A percentile compares a stretch with the other conserved stretches of the same genome.
Evolutionary conservation across 306 rosid genomes (phyloP).

Genomic region (Phaseolus lunatus): DNA sequence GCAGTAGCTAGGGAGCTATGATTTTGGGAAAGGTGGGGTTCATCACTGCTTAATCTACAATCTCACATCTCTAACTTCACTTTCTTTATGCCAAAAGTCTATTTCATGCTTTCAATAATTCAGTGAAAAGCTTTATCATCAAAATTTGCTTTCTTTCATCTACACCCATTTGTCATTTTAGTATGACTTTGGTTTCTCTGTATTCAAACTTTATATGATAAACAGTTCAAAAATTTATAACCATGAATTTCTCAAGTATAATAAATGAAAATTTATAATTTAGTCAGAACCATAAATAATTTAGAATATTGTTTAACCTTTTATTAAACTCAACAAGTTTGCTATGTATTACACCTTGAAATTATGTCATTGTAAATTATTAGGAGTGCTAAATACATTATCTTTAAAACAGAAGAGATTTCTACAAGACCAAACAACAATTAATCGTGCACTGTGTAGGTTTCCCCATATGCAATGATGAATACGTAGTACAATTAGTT

Average conservation of each 20-base stretch:
- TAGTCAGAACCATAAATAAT: no score
- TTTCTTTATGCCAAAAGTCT: conserved; percentile 8
- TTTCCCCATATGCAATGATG: no score
- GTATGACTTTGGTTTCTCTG: neutral
- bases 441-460: neutral
- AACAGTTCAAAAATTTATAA: no score
- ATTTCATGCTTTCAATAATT: conserved; percentile 29
- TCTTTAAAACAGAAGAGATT: no score
- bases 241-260: no score
- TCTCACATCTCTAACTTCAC: conserved; percentile 43
- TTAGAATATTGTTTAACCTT: no score
- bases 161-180: neutral
- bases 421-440: neutral
- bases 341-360: no score
- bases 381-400: no score
- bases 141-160: conserved; percentile 8
- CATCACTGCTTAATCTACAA: conserved; percentile 24
- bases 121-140: conserved; percentile 4
- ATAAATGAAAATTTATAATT: no score
- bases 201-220: neutral
- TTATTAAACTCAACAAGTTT: no score
- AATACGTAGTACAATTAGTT: conserved; percentile 1
- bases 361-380: no score
- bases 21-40: conserved; percentile 33
- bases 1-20: conserved; percentile 35